phyloP scores from a whole-genome alignment of 2,329 filamentous ascomycete genomes.

The Lojkania enalia region DNA sequence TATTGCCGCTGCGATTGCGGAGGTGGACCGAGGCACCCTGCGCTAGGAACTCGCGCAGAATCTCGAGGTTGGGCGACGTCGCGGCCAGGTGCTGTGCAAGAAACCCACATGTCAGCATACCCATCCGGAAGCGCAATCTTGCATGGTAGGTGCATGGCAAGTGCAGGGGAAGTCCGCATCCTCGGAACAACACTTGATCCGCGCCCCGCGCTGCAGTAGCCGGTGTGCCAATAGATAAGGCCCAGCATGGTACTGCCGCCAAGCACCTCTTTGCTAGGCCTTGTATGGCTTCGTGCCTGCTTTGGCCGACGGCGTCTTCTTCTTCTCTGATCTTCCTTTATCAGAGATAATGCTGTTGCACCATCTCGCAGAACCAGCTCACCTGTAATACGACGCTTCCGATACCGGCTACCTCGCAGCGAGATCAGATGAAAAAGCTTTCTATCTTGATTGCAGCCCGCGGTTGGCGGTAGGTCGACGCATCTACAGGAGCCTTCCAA shows the following conservation, averaged over 20 bases:
- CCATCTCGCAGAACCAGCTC: conserved; percentile 19
- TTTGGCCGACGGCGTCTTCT: conserved; percentile 24
- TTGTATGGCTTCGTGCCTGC: conserved; percentile 27
- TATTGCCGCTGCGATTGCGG: conserved; percentile 60
- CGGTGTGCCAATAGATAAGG: conserved; percentile 36
- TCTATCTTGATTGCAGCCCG: conserved; percentile 7
- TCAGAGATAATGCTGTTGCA: conserved; percentile 34
- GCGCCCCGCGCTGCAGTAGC: conserved; percentile 15
- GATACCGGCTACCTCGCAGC: conserved; percentile 26
- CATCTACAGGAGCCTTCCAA: conserved; percentile 24
- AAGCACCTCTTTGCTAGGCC: conserved; percentile 31
- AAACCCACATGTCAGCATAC: conserved; percentile 30
- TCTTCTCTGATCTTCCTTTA: conserved; percentile 20
- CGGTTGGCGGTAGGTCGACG: conserved; percentile 19
- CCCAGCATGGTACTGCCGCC: conserved; percentile 26
- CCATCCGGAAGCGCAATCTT: conserved; percentile 29
- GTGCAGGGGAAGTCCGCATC: too few species aligned
- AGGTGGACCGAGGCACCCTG: conserved; percentile 63
- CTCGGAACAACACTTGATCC: conserved; percentile 32
- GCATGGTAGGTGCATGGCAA: neutral
- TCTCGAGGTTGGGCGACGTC: conserved; percentile 57
- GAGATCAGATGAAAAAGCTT: conserved; percentile 7
- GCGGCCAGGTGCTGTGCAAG: conserved; percentile 59
- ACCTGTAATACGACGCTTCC: conserved; percentile 21
- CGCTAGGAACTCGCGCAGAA: conserved; percentile 59